Evolutionary conservation across 1,284 basidiomycete species (phyloP), one percentile per base, ranked within the genome.

Genomic region (Taiwanofungus camphoratus): DNA sequence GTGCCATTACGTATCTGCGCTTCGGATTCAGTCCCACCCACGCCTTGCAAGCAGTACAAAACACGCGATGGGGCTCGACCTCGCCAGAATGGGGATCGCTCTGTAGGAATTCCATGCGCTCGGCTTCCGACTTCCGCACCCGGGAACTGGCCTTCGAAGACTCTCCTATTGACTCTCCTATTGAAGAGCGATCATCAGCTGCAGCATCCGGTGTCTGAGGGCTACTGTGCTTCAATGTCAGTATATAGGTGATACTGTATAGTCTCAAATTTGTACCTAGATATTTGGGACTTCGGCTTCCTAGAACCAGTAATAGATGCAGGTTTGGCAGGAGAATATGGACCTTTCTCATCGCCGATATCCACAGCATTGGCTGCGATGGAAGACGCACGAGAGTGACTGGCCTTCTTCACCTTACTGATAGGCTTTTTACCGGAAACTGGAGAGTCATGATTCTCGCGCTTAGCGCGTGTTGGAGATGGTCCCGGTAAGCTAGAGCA

Each of bases 101-200:
- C 45, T 71, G 70, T 57, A 79, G 77, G 58, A 77, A 79, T 54
- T 78, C 70, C 33, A 76, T 69, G 32, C 80, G 74, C 51, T 82
- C 77, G 3, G 64, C 60, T 60, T 81, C 79, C 15, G 67, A 74
- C 45, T 78, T 75, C 22, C 77, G 71, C 26, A 71, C 68, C 39
- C 60, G 52, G 31, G 32, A 60, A 7, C 64, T 66, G 3, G 73
- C 76, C 30, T 42, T 49, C n/a, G 48, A 45, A 6, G 44, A 34
- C 41, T 52, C 38, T 46, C 50, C 55, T 8, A 41, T 39, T 4
- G 44, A 34, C 41, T 52, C 38, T 46, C 50, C 55, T 8, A 41
- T 39, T 4, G 47, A 48, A 6, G 55, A 54, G 6, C 34, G 45
- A 22, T 55, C 55, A 30, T 57, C 55, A 4, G 46, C 51, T 3